These are phyloP conservation scores for Syncephalastrum sp. DNA, from an alignment of 371 early-diverging fungal species.

Conservation along the genomic window DNA sequence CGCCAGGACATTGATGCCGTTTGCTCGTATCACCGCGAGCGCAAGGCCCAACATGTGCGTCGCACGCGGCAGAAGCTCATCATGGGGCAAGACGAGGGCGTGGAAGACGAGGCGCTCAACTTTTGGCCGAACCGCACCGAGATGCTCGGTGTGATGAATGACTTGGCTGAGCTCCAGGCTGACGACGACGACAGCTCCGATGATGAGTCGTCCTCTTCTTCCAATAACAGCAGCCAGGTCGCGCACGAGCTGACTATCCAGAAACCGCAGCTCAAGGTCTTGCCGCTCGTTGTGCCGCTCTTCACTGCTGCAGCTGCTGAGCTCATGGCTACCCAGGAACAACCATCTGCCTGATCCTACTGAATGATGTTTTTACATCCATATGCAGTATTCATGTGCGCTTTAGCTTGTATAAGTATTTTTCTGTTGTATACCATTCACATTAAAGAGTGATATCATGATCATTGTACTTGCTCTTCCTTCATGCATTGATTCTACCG, in stretches of 20 bases:
- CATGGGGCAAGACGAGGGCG: constrained; percentile 11
- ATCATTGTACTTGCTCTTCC: no score
- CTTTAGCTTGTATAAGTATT: no score
- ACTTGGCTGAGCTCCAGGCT: constrained; percentile 16
- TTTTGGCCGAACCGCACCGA: constrained; percentile 13
- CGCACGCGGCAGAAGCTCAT: constrained; percentile 20
- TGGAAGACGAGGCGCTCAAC: constrained; percentile 10
- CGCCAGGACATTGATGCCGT: constrained; percentile 21
- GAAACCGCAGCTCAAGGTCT: constrained; percentile 16
- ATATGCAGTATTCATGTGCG: no score
- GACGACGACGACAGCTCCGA: constrained; percentile 6
- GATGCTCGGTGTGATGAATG: constrained; percentile 16
- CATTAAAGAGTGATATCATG: no score
- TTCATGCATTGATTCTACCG: no score
- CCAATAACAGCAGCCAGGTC: not conserved
- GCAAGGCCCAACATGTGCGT: constrained; percentile 22
- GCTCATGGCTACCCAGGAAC: no score
- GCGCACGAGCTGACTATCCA: constrained; percentile 18
- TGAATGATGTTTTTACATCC: no score
- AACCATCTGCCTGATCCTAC: no score
- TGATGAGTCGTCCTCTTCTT: not conserved
- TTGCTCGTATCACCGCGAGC: constrained; percentile 19
- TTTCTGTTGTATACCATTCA: no score
- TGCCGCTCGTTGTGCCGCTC: constrained; percentile 20
- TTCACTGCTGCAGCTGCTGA: no score